These are phyloP conservation scores for Erysimum cheiri DNA, from an alignment of 441 rosid genomes.

Conservation along the genomic window DNA sequence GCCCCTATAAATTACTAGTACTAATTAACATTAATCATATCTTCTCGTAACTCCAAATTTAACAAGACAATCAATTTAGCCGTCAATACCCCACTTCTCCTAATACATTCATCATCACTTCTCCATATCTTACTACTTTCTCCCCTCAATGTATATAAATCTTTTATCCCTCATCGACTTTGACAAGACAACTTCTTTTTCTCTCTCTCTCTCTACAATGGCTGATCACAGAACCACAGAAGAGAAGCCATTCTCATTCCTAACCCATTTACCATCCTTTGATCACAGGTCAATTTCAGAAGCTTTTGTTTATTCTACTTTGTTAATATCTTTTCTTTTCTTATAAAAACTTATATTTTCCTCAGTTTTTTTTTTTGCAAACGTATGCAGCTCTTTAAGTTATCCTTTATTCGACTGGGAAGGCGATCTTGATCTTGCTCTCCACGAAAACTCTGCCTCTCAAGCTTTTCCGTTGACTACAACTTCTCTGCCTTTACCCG, in stretches of 20 bases:
- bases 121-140: slow-evolving; percentile 16
- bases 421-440: slow-evolving; percentile 34
- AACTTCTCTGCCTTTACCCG: slow-evolving; percentile 42
- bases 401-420: slow-evolving; percentile 39
- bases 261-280: slow-evolving; percentile 24
- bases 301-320: slow-evolving; percentile 1
- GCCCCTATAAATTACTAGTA: slow-evolving; percentile 36
- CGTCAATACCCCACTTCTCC: slow-evolving; percentile 43
- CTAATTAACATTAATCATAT: slow-evolving; percentile 45
- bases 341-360: background rate
- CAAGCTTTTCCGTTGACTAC: slow-evolving; percentile 37
- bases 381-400: slow-evolving; percentile 26
- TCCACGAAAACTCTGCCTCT: slow-evolving; percentile 23
- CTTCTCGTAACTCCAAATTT: slow-evolving; percentile 45
- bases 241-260: slow-evolving; percentile 36
- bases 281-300: slow-evolving; percentile 30
- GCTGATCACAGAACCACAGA: slow-evolving; percentile 31
- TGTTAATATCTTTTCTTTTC: background rate
- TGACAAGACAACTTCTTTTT: background rate
- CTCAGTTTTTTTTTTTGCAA: background rate
- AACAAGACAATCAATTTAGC: slow-evolving; percentile 38
- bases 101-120: slow-evolving; percentile 36
- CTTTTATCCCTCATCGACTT: slow-evolving; percentile 29
- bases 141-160: slow-evolving; percentile 29
- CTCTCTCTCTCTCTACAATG: slow-evolving; percentile 31